Base-by-base conservation (phyloP, 345 rosid genomes). In the Acer saccharum region DNA sequence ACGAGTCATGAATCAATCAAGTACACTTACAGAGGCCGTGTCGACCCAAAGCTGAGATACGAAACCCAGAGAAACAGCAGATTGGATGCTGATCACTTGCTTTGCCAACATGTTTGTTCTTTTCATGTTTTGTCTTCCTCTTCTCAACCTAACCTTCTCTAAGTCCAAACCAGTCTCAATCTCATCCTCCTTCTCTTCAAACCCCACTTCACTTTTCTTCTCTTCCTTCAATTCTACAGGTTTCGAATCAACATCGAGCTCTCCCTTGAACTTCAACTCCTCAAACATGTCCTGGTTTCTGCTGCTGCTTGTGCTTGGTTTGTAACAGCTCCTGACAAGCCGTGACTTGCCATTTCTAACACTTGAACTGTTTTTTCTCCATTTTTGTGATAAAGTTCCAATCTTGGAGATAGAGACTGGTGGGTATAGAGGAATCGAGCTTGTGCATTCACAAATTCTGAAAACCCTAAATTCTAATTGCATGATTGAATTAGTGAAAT, bases 41-140 rank as follows among this genome's bases (percentile, higher is more conserved):
- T 95, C 92, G 76, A 93, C 97, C 98, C 98, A 95, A 18, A 93
- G 84, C 78, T 93, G 98, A 64, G 98, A 88, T 12, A 93, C 84
- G 46, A 86, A 93, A 27, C 98, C 98, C 87, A 92, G 82, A 82
- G 86, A 80, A 55, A 83, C 88, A 76, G 98, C 98, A 63, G 98
- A 89, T 6, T 87, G 86, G 35, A 93, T 74, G 82, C 91, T 88
- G 48, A 95, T 84, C 35, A 92, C 98, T 85, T 93, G 97, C 90
- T 92, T 92, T 35, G 98, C 98, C 78, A 92, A 79, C 79, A 94
- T 74, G 72, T 81, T 87, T 27, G 97, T 90, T 65, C 98, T 89
- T 84, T 62, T 84, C 72, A 84, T 75, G 86, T 81, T 41, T 79
- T 88, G 90, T 67, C 81, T 85, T 66, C 89, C 79, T 76, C 79